A percentile compares a stretch with the other conserved stretches of the same genome.
These are phyloP conservation scores for Crithidia sp. DNA, from an alignment of 208 protist species.

Conservation along the genomic window DNA sequence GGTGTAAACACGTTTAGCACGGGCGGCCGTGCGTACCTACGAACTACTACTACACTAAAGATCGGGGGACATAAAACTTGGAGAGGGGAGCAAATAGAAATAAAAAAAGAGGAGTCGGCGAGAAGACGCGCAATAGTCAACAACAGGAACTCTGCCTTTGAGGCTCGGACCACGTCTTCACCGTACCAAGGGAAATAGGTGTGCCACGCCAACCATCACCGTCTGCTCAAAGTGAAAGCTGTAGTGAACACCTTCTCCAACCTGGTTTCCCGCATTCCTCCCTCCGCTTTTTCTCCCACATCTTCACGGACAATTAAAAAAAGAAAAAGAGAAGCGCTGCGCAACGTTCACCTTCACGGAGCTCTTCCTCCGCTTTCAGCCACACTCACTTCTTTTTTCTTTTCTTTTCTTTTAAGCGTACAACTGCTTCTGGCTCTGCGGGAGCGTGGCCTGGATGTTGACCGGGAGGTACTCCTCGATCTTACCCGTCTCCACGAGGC, in stretches of 20 bases:
- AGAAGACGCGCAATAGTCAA: no score
- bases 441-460: slow-evolving; percentile 78
- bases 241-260: no score
- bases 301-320: neutral
- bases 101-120: neutral
- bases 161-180: no score
- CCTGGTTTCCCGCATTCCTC: no score
- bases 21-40: slow-evolving; percentile 17
- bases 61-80: slow-evolving; percentile 8
- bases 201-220: no score
- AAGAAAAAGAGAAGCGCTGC: neutral
- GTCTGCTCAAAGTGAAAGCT: no score
- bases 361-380: neutral
- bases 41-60: slow-evolving; percentile 38
- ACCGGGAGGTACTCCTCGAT: slow-evolving; percentile 89
- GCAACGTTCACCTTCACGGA: neutral
- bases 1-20: slow-evolving; percentile 18
- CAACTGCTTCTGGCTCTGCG: slow-evolving; percentile 55
- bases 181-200: no score
- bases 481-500: slow-evolving; percentile 76
- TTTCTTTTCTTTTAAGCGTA: slow-evolving; percentile 51
- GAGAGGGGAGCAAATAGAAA: neutral
- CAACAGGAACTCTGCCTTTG: no score
- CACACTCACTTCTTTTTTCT: slow-evolving; percentile 1
- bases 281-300: neutral